Evolutionary conservation across 192 early-diverging fungal species (phyloP).

Genomic region (Obelidium mucronatum): DNA sequence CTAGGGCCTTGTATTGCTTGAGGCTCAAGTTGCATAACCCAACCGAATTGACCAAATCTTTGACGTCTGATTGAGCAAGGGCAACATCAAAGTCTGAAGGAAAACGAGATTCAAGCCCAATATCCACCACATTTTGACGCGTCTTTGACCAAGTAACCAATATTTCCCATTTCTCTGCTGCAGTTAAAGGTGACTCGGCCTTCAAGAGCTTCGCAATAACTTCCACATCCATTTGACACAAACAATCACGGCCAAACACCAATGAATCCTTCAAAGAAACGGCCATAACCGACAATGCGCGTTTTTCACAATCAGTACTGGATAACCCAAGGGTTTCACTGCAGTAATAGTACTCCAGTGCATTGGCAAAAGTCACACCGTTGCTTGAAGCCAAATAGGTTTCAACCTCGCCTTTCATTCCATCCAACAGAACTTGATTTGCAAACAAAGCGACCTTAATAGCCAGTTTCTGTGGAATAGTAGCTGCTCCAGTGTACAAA

Average conservation of each 20-base stretch:
- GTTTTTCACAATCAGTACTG: background rate
- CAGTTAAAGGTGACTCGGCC: background rate
- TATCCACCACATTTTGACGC: background rate
- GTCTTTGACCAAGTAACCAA: background rate
- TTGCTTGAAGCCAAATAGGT: background rate
- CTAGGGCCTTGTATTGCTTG: too few species aligned
- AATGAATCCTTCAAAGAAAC: background rate
- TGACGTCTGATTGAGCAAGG: too few species aligned
- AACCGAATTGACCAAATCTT: too few species aligned
- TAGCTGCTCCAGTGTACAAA: background rate
- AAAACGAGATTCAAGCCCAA: background rate
- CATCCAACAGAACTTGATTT: background rate
- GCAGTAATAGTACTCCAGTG: background rate
- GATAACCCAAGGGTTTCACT: background rate
- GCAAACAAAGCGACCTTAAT: background rate
- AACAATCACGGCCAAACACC: too few species aligned
- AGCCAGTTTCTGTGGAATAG: background rate
- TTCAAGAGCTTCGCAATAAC: background rate
- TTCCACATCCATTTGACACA: background rate
- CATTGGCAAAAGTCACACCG: background rate
- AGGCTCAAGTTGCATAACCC: too few species aligned
- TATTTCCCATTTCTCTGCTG: background rate
- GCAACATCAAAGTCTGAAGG: background rate
- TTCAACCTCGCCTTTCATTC: background rate
- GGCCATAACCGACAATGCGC: background rate